phyloP scores from a whole-genome alignment of 495 filamentous ascomycete genomes.

The Xylaria scruposa region DNA sequence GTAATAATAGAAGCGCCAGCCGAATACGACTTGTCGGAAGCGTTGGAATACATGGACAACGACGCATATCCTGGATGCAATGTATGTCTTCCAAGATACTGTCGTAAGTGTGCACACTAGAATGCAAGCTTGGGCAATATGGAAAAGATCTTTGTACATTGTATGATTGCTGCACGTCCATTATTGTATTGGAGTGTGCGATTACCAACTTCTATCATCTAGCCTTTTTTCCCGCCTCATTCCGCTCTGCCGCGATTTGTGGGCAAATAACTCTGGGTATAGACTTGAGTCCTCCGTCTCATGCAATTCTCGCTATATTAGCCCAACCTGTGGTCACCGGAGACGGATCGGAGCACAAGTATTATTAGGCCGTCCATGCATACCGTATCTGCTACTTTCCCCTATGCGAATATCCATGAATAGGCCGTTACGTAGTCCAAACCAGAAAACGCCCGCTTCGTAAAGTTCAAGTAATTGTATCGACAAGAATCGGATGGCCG shows the following conservation, averaged over 20 bases:
- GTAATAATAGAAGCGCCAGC: background rate
- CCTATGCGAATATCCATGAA: constrained; percentile 25
- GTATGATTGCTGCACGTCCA: background rate
- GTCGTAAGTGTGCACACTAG: background rate
- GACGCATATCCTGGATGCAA: background rate
- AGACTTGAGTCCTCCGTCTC: background rate
- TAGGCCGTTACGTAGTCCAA: constrained; percentile 24
- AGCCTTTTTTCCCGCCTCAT: background rate
- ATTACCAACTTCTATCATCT: constrained; percentile 20
- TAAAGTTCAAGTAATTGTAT: constrained; percentile 27
- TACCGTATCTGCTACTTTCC: constrained; percentile 21
- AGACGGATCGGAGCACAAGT: background rate
- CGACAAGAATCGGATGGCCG: constrained; percentile 25
- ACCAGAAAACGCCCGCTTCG: constrained; percentile 29
- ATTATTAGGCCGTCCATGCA: constrained; percentile 18
- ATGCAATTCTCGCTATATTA: constrained; percentile 12
- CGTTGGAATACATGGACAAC: background rate
- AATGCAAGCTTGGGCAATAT: background rate
- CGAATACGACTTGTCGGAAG: background rate
- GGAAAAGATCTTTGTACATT: constrained; percentile 20
- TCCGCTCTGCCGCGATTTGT: background rate
- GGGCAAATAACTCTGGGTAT: background rate
- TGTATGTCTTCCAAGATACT: background rate
- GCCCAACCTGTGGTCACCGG: constrained; percentile 6
- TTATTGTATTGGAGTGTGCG: background rate